Conservation (phyloP, 768 basidiomycete species). For the Gelatoporia subvermispora region DNA sequence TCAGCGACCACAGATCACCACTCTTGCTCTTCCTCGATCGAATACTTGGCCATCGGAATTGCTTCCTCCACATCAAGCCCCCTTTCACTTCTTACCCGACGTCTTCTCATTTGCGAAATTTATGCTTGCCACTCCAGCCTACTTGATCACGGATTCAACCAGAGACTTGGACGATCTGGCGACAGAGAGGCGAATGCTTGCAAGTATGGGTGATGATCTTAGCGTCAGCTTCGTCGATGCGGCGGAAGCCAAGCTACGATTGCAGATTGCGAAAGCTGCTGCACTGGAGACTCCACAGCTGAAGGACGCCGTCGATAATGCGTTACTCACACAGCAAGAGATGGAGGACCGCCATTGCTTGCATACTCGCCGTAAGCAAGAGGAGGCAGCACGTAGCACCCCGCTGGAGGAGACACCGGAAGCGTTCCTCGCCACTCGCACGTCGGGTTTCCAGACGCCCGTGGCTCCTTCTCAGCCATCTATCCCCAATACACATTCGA, state of each 20-base stretch:
- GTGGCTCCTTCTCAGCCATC: conserved; percentile 1
- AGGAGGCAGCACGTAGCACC: conserved; percentile 11
- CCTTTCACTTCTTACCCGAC: conserved; percentile 94
- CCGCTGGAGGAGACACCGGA: conserved; percentile 43
- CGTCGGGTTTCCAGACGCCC: conserved; percentile 5
- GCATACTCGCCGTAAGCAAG: conserved; percentile 22
- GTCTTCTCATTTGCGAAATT: conserved; percentile 85
- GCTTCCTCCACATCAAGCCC: conserved; percentile 85
- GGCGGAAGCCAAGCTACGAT: conserved; percentile 69
- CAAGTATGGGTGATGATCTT: conserved; percentile 69
- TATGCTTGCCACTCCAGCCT: conserved; percentile 91
- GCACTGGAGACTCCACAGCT: conserved; percentile 72
- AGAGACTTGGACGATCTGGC: conserved; percentile 70
- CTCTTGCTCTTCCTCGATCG: conserved; percentile 89
- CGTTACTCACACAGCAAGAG: conserved; percentile 50
- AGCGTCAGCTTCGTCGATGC: conserved; percentile 76
- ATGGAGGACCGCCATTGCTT: conserved; percentile 33
- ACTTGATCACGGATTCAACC: conserved; percentile 71
- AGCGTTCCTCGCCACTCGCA: conserved; percentile 50
- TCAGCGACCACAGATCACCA: conserved; percentile 91
- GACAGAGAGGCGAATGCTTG: conserved; percentile 60
- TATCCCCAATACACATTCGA: neutral
- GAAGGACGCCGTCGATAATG: conserved; percentile 58
- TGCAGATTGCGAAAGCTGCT: conserved; percentile 74
- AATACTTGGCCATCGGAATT: conserved; percentile 92